Evolutionary conservation across 805 yeast species (phyloP).

Genomic region (Barnettozyma sp.): DNA sequence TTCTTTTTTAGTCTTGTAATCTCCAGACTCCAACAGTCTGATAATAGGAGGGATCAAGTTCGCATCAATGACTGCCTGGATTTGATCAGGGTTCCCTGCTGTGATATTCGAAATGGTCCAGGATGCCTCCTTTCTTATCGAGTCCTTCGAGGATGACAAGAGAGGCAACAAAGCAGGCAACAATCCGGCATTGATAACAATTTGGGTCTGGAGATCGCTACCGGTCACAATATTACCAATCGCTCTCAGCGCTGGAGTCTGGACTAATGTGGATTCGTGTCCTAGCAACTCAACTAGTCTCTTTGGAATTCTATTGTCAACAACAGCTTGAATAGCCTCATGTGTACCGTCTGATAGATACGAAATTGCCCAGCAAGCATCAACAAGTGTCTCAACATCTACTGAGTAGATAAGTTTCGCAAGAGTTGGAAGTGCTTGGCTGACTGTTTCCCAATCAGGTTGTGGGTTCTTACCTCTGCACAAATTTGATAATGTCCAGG

Average conservation of each 20-base stretch:
- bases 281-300: slow-evolving; percentile 86
- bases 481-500: slow-evolving; percentile 95
- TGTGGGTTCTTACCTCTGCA: slow-evolving; percentile 96
- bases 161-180: slow-evolving; percentile 77
- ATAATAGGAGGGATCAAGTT: slow-evolving; percentile 89
- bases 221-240: slow-evolving; percentile 98
- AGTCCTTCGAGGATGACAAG: slow-evolving; percentile 78
- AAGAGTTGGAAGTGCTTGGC: slow-evolving; percentile 82
- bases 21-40: slow-evolving; percentile 73
- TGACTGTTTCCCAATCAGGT: slow-evolving; percentile 89
- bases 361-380: slow-evolving; percentile 98
- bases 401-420: slow-evolving; percentile 85
- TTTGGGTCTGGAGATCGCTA: slow-evolving; percentile 91
- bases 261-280: slow-evolving; percentile 79
- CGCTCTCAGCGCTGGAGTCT: slow-evolving; percentile 95
- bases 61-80: slow-evolving; percentile 93
- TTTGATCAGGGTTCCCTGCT: slow-evolving; percentile 93
- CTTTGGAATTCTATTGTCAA: slow-evolving; percentile 92
- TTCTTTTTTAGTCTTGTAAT: slow-evolving; percentile 93
- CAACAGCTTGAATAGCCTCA: slow-evolving; percentile 92
- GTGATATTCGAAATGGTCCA: slow-evolving; percentile 98
- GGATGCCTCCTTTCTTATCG: slow-evolving; percentile 94
- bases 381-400: slow-evolving; percentile 90
- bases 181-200: slow-evolving; percentile 89
- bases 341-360: slow-evolving; percentile 89